These are phyloP conservation scores for Allomyces macrogynus DNA, from an alignment of 192 early-diverging fungal genomes.

Conservation along the genomic window DNA sequence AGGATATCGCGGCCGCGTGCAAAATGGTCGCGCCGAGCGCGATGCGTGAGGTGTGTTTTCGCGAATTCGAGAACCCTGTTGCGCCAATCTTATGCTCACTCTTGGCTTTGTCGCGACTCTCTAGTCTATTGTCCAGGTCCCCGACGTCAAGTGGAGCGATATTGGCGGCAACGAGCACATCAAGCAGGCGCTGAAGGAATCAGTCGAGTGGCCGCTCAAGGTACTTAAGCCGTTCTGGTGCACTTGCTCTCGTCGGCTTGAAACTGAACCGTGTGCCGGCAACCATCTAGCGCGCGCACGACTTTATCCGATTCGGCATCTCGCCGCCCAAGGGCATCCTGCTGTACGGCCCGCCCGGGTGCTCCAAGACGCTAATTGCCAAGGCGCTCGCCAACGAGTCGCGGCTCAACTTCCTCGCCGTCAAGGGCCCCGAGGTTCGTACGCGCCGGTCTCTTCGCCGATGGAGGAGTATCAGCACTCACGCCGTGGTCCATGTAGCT, in stretches of 20 bases:
- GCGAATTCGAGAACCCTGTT: neutral
- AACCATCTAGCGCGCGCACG: constrained; percentile 53
- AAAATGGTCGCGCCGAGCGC: constrained; percentile 43
- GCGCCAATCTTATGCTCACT: no score
- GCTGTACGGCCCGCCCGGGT: constrained; percentile 96
- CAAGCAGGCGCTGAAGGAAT: constrained; percentile 77
- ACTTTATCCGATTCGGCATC: constrained; percentile 72
- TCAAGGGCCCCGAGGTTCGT: constrained; percentile 85
- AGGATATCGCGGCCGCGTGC: constrained; percentile 2
- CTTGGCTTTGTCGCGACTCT: no score
- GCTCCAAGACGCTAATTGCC: constrained; percentile 92
- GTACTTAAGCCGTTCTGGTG: constrained; percentile 10
- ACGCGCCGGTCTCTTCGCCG: neutral
- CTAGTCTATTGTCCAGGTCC: constrained; percentile 65
- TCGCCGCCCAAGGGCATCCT: constrained; percentile 90
- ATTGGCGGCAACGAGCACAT: constrained; percentile 87
- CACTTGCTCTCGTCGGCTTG: neutral
- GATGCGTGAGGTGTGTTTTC: constrained; percentile 46
- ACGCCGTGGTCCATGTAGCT: constrained; percentile 21
- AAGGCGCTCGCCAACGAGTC: constrained; percentile 93
- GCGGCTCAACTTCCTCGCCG: constrained; percentile 90
- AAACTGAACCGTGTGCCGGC: neutral
- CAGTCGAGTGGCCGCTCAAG: constrained; percentile 94
- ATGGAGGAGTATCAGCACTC: neutral
- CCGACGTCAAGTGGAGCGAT: constrained; percentile 77